phyloP scores from a whole-genome alignment of 2,329 filamentous ascomycete species.

The Cercospora zeae-maydis region DNA sequence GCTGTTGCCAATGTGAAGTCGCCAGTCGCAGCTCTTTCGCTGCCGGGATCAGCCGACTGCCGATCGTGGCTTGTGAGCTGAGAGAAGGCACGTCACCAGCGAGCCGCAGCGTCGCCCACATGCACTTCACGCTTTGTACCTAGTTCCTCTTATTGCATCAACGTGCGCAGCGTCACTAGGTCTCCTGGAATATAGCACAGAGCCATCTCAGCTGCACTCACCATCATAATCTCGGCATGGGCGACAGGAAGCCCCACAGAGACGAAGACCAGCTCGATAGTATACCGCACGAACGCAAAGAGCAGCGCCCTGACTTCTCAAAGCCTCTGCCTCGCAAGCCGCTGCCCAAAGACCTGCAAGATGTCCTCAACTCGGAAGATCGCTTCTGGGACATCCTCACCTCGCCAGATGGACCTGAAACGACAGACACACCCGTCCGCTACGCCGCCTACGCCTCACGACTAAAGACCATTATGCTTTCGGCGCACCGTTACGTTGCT shows the following conservation, averaged over 20 bases:
- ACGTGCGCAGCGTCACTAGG: background rate
- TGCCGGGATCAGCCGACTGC: constrained; percentile 5
- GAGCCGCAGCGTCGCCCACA: background rate
- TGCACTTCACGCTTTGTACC: background rate
- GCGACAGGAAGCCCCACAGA: constrained; percentile 16
- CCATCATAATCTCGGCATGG: background rate
- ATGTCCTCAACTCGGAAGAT: constrained; percentile 60
- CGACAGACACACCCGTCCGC: constrained; percentile 78
- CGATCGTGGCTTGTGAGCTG: background rate
- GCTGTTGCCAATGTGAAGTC: constrained; percentile 17
- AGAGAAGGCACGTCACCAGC: constrained; percentile 6
- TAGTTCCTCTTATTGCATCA: background rate
- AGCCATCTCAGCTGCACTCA: background rate
- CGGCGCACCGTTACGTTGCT: constrained; percentile 91
- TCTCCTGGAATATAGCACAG: background rate
- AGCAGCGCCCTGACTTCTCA: constrained; percentile 48
- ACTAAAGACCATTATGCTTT: constrained; percentile 63
- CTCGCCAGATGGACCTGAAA: constrained; percentile 70
- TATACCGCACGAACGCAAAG: constrained; percentile 43
- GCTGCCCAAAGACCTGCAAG: constrained; percentile 55
- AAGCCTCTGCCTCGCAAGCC: constrained; percentile 49
- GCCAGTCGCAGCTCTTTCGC: constrained; percentile 10
- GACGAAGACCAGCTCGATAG: constrained; percentile 32
- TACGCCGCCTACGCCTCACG: constrained; percentile 91
- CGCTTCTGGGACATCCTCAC: constrained; percentile 58